Evolutionary conservation across 2,329 filamentous ascomycete genomes (phyloP).

Genomic region (Bertia moriformis): DNA sequence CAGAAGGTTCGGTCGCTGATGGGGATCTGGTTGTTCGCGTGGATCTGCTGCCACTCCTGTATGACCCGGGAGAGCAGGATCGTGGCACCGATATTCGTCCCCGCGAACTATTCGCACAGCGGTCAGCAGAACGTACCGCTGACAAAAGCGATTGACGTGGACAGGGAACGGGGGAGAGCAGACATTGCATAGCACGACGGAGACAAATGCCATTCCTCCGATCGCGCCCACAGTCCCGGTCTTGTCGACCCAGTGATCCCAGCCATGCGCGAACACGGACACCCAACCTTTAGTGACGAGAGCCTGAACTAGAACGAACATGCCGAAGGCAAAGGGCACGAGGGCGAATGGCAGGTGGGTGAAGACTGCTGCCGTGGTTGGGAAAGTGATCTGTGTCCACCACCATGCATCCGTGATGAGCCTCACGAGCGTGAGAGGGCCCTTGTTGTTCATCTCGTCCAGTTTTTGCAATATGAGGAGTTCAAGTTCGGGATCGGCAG

Average conservation of each 20-base stretch:
- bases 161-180: too few species aligned
- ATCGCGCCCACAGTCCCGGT: constrained; percentile 56
- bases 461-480: neutral
- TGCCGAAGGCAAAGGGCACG: constrained; percentile 57
- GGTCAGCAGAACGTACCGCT: constrained; percentile 3
- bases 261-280: constrained; percentile 56
- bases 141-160: too few species aligned
- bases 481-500: too few species aligned
- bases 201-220: constrained; percentile 60
- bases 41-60: constrained; percentile 52
- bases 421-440: constrained; percentile 35
- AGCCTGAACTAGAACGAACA: constrained; percentile 63
- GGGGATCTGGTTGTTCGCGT: constrained; percentile 22
- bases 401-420: constrained; percentile 24
- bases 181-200: constrained; percentile 59
- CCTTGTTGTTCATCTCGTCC: constrained; percentile 4
- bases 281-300: constrained; percentile 65
- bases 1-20: constrained; percentile 56
- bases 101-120: constrained; percentile 58
- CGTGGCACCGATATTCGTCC: constrained; percentile 64
- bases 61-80: constrained; percentile 60
- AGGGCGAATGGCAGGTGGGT: constrained; percentile 53
- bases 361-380: constrained; percentile 50
- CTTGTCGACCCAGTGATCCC: constrained; percentile 58
- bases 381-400: constrained; percentile 60